Percentiles rank a stretch among this genome's conserved stretches.
Conservation (phyloP, 2,329 filamentous ascomycete genomes). For the Phialemonium atrogriseum region DNA sequence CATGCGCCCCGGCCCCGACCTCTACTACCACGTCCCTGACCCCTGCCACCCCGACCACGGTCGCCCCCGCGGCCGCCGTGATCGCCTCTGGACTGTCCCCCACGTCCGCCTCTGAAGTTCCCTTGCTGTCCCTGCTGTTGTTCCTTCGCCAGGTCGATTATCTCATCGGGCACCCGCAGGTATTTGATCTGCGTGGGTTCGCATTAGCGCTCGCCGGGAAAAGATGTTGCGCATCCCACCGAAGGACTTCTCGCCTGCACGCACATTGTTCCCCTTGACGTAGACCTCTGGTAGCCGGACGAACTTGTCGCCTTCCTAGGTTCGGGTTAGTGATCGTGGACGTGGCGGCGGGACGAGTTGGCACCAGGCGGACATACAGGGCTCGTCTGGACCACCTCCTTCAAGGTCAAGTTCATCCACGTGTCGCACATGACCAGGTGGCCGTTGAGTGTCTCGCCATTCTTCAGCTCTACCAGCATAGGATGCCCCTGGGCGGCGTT, state of each 20-base stretch:
- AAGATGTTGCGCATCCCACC: slow-evolving; percentile 5
- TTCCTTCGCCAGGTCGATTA: slow-evolving; percentile 89
- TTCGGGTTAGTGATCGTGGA: slow-evolving; percentile 8
- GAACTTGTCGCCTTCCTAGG: slow-evolving; percentile 84
- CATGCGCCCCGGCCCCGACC: slow-evolving; percentile 28
- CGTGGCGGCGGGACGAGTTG: not conserved
- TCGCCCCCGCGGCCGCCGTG: slow-evolving; percentile 49
- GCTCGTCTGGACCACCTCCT: slow-evolving; percentile 94
- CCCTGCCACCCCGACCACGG: slow-evolving; percentile 46
- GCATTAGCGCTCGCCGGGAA: slow-evolving; percentile 11
- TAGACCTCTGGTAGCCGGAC: slow-evolving; percentile 89
- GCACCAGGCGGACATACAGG: slow-evolving; percentile 45
- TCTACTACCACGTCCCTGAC: slow-evolving; percentile 21
- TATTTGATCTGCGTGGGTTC: slow-evolving; percentile 81
- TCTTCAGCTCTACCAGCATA: slow-evolving; percentile 96
- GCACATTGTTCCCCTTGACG: slow-evolving; percentile 92
- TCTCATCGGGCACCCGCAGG: slow-evolving; percentile 90
- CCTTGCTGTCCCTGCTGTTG: slow-evolving; percentile 68
- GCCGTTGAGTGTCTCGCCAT: slow-evolving; percentile 93
- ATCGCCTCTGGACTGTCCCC: slow-evolving; percentile 45
- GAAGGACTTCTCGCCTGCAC: slow-evolving; percentile 23
- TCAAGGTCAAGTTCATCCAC: slow-evolving; percentile 98
- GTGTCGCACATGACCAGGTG: slow-evolving; percentile 96
- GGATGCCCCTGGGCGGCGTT: slow-evolving; percentile 96
- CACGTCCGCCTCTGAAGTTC: slow-evolving; percentile 57